phyloP scores from a whole-genome alignment of 2,329 filamentous ascomycete genomes.

The Colletotrichum chlorophyti region DNA sequence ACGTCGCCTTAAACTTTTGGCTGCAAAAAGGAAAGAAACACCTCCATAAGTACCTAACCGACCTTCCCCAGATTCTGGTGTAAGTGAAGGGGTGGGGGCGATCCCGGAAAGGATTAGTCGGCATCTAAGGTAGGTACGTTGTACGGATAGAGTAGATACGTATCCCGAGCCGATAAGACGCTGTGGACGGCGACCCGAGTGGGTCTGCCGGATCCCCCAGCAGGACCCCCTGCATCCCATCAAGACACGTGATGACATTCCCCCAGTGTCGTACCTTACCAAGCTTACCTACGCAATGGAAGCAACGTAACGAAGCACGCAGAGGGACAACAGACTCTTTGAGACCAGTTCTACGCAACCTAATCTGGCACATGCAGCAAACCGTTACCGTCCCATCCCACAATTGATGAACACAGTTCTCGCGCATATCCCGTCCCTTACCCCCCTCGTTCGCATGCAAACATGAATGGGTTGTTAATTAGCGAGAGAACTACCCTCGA shows the following conservation, averaged over 20 bases:
- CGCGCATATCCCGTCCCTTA: not conserved
- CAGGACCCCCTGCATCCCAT: not conserved
- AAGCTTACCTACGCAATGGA: too few species aligned
- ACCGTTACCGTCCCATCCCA: not conserved
- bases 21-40: not conserved
- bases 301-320: not conserved
- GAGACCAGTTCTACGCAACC: not conserved
- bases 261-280: too few species aligned
- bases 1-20: slow-evolving; percentile 6
- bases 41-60: not conserved
- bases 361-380: slow-evolving; percentile 16
- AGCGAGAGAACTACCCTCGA: slow-evolving; percentile 49
- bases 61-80: slow-evolving; percentile 25
- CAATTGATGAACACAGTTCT: not conserved
- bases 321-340: too few species aligned
- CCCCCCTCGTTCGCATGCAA: slow-evolving; percentile 8
- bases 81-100: too few species aligned
- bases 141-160: too few species aligned
- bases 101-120: slow-evolving; percentile 6
- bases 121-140: too few species aligned
- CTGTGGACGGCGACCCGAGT: slow-evolving; percentile 6
- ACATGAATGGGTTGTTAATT: slow-evolving; percentile 47
- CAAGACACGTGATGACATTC: slow-evolving; percentile 27
- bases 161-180: slow-evolving; percentile 10
- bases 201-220: slow-evolving; percentile 1